Percentiles rank a stretch among this genome's conserved stretches.
Evolutionary conservation across 495 filamentous ascomycete species (phyloP).

Genomic region (Amphirosellinia nigrospora): DNA sequence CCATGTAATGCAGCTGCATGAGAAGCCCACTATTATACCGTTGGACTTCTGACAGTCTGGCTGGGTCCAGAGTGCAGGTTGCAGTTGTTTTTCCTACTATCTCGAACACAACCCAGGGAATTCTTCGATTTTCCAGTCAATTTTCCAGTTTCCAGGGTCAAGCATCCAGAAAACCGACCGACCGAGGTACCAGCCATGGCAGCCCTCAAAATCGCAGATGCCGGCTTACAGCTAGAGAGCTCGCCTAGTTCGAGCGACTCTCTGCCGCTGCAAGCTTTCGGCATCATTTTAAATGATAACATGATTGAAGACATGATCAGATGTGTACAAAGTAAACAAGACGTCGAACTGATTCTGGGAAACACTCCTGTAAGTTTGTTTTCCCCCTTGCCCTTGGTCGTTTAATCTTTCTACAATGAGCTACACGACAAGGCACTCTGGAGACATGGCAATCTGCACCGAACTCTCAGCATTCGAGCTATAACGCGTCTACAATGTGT

Average conservation of each 20-base stretch:
- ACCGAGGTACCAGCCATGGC: constrained; percentile 33
- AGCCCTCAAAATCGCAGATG: constrained; percentile 49
- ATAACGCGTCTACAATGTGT: neutral
- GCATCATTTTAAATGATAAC: constrained; percentile 67
- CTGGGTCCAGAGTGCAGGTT: constrained; percentile 40
- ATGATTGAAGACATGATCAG: constrained; percentile 75
- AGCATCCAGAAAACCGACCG: constrained; percentile 20
- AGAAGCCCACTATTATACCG: constrained; percentile 40
- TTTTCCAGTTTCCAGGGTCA: neutral
- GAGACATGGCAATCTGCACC: neutral
- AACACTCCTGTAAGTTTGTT: constrained; percentile 59
- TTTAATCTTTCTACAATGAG: constrained; percentile 30
- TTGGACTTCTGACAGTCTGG: constrained; percentile 44
- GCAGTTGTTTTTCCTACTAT: constrained; percentile 37
- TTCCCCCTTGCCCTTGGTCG: constrained; percentile 21
- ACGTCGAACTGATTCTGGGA: constrained; percentile 63
- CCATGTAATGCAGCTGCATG: constrained; percentile 45
- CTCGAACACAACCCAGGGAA: constrained; percentile 27
- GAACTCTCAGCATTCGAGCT: neutral
- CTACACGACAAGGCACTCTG: constrained; percentile 21
- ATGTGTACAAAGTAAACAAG: constrained; percentile 66
- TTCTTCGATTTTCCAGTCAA: neutral
- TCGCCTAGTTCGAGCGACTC: constrained; percentile 40
- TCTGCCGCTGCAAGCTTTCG: constrained; percentile 61
- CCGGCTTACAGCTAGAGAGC: constrained; percentile 53